Evolutionary conservation across 371 early-diverging fungal species (phyloP), one percentile per base, ranked within the genome.

Genomic region (Amoeboaphelidium protococcarum): DNA sequence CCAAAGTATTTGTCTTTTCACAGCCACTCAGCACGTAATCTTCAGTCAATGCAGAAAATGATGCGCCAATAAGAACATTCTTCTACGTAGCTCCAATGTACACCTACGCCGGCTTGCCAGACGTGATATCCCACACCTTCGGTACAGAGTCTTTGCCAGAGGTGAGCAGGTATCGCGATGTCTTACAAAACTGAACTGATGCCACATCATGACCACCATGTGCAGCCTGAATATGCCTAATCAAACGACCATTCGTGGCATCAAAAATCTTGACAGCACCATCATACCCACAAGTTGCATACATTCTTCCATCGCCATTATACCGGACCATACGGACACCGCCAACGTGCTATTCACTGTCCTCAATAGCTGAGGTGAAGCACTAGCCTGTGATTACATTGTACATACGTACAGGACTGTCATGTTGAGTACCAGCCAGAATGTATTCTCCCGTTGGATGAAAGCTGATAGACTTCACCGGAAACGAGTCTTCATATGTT

Each of bases 211-310:
- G 58, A 3, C 82, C 85, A 22, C 66, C 60, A 56, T 91, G 89
- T 0, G 83, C 85, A 23, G n/a, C 54, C 27, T 64, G 66, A 24
- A 88, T 67, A 2, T 73, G 71, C 31, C 69, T 67, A 26, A 75
- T 65, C 50, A 76, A 78, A 23, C 67, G 63, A 0, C 86, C 80
- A 0, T 68, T 66, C 2, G 75, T 74, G 13, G 73, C 75, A 54
- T 89, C 88, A 78, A 82, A 87, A 21, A 89, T 56, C 52, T 78
- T 76, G 44, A 89, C 72, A n/a, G 72, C 63, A 0, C 91, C 90
- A 64, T 88, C 90, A 42, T 68, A 58, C 1, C 81, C 76, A 0
- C 76, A 66, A 16, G 78, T 72, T 13, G 72, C 79, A 51, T 84
- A 76, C 22, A 76, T 55, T 16, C 65, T 58, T 12, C 85, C 91